Conservation (phyloP, 208 protist genomes). For the Trypanosoma cruzi region DNA sequence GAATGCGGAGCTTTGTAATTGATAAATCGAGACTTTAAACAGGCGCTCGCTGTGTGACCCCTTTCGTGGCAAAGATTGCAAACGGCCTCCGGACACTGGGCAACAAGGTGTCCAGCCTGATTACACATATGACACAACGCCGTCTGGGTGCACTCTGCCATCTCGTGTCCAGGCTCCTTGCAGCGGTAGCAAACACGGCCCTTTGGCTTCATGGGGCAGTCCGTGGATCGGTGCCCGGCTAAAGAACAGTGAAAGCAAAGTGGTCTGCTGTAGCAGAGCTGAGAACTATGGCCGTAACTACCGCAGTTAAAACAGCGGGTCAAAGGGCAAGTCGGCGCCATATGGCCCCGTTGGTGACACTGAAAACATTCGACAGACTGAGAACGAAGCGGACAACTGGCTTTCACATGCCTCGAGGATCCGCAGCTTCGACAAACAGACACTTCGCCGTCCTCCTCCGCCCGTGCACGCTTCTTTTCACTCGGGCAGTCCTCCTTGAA, state of each 20-base stretch:
- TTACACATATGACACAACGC: conserved; percentile 84
- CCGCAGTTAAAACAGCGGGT: conserved; percentile 92
- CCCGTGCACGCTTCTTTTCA: conserved; percentile 29
- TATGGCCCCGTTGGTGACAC: conserved; percentile 83
- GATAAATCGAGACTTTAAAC: conserved; percentile 44
- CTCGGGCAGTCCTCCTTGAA: conserved; percentile 59
- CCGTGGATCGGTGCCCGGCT: conserved; percentile 71
- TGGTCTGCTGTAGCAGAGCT: conserved; percentile 79
- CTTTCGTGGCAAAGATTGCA: conserved; percentile 79
- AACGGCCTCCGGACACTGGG: conserved; percentile 70
- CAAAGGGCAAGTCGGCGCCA: conserved; percentile 79
- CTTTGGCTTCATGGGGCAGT: conserved; percentile 73
- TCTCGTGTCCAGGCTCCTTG: conserved; percentile 87
- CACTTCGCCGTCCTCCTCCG: conserved; percentile 30
- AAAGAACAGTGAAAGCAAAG: conserved; percentile 90
- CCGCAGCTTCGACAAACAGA: conserved; percentile 75
- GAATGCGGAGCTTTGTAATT: conserved; percentile 52
- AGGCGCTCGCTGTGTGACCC: conserved; percentile 77
- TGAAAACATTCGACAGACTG: conserved; percentile 81
- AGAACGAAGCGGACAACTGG: conserved; percentile 61
- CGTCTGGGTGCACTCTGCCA: conserved; percentile 71
- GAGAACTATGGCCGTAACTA: conserved; percentile 81
- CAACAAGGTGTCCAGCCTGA: conserved; percentile 69
- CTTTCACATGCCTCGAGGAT: conserved; percentile 73
- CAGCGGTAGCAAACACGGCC: conserved; percentile 89